phyloP scores from a whole-genome alignment of 352 stramenopile species.

The Globisporangium orthogonon region DNA sequence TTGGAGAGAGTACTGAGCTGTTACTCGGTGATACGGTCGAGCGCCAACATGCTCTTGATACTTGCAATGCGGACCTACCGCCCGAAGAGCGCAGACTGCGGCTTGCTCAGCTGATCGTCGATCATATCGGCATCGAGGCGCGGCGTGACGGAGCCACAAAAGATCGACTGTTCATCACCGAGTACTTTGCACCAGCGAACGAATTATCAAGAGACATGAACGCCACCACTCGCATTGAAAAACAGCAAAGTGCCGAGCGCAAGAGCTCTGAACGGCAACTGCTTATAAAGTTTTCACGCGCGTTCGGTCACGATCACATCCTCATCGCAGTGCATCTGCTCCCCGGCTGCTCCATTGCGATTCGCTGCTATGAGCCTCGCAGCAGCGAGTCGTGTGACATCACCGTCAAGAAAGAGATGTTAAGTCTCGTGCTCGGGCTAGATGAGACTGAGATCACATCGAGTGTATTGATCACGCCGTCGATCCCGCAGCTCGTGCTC shows the following conservation, averaged over 20 bases:
- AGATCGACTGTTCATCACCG: conserved; percentile 40
- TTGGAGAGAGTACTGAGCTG: conserved; percentile 22
- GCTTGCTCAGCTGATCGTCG: conserved; percentile 37
- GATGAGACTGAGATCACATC: not conserved
- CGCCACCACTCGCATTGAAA: not conserved
- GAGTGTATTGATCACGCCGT: not conserved
- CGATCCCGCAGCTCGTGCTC: conserved; percentile 11
- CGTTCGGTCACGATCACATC: conserved; percentile 26
- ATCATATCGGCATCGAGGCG: conserved; percentile 49
- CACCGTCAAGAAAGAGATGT: conserved; percentile 4
- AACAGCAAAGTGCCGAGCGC: not conserved
- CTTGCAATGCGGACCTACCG: not conserved
- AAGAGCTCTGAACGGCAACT: not conserved
- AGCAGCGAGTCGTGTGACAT: conserved; percentile 25
- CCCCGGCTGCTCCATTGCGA: conserved; percentile 7
- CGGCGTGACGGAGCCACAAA: conserved; percentile 33
- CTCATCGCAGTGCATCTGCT: conserved; percentile 26
- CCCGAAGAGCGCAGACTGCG: conserved; percentile 8
- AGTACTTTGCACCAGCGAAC: conserved; percentile 20
- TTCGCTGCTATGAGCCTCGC: conserved; percentile 44
- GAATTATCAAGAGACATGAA: not conserved
- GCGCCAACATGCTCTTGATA: not conserved
- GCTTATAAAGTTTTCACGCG: conserved; percentile 48
- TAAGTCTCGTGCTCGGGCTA: conserved; percentile 16
- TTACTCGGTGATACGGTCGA: not conserved